Percentiles rank a stretch among this genome's conserved stretches.
phyloP scores from a whole-genome alignment of 2,329 filamentous ascomycete species.

The Fusarium sp. region DNA sequence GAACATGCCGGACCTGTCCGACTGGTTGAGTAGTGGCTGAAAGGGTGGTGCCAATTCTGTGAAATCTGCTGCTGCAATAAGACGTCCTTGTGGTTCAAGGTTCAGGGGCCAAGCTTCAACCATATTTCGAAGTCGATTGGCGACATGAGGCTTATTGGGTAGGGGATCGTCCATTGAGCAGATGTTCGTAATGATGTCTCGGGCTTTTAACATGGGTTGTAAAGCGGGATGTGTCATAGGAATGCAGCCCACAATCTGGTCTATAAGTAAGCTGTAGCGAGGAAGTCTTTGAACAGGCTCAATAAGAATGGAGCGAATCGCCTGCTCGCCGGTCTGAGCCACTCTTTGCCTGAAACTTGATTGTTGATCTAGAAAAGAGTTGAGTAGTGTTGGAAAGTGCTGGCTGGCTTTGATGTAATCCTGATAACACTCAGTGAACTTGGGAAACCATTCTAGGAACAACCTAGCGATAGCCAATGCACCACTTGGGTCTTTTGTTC shows the following conservation, averaged over 20 bases:
- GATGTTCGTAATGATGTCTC: slow-evolving; percentile 95
- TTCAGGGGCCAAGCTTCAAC: slow-evolving; percentile 82
- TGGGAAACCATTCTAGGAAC: slow-evolving; percentile 91
- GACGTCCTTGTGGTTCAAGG: slow-evolving; percentile 79
- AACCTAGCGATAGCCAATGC: slow-evolving; percentile 82
- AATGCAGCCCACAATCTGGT: slow-evolving; percentile 90
- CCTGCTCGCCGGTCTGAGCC: slow-evolving; percentile 88
- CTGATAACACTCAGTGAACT: slow-evolving; percentile 90
- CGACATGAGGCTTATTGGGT: slow-evolving; percentile 78
- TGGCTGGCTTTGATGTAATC: slow-evolving; percentile 94
- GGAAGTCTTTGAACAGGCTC: slow-evolving; percentile 96
- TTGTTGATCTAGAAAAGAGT: slow-evolving; percentile 80
- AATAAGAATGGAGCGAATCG: slow-evolving; percentile 90
- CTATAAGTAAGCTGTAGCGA: slow-evolving; percentile 94
- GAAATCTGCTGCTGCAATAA: slow-evolving; percentile 86
- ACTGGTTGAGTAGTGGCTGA: slow-evolving; percentile 56
- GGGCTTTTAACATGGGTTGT: slow-evolving; percentile 84
- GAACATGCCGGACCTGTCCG: slow-evolving; percentile 75
- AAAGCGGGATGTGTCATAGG: slow-evolving; percentile 89
- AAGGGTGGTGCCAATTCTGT: slow-evolving; percentile 82
- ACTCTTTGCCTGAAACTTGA: slow-evolving; percentile 87
- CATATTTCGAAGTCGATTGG: slow-evolving; percentile 80
- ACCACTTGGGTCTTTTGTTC: slow-evolving; percentile 79
- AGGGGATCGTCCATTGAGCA: slow-evolving; percentile 86
- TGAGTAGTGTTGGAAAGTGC: slow-evolving; percentile 85